Evolutionary conservation across 1,284 basidiomycete species (phyloP), one percentile per base, ranked within the genome.

Genomic region (Cutaneotrichosporon cutaneum): DNA sequence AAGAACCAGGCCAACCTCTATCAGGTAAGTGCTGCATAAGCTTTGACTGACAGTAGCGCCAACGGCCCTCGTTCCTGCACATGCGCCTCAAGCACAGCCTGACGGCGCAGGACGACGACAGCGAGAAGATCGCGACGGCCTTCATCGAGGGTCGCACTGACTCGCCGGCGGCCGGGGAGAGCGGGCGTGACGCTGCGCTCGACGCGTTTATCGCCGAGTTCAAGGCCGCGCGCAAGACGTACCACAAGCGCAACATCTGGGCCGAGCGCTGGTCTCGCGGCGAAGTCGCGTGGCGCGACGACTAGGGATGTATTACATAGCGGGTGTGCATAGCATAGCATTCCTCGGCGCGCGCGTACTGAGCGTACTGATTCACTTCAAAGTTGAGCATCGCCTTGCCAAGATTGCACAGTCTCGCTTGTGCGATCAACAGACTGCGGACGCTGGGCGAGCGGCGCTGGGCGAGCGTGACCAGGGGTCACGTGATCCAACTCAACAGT

Each of bases 191-290:
- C 56, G 72, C 70, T 44, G 68, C 76, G 10, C 84, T 94, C 24
- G 93, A 95, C 65, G 87, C 89, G 51, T 97, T 96, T 68, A 86
- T 94, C 53, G 86, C 83, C 71, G 87, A 92, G 73, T 95, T 93
- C 82, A 92, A 88, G 73, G 90, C 92, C 58, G 77, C 88, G 45
- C 81, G 93, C 68, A 93, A 91, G 80, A 83, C 85, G 18, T 95
- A 93, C 77, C 93, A 96, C 77, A 94, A 94, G 76, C 83, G 93
- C 30, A 87, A 87, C 4, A 88, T 94, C 75, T 94, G 90, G 89
- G 85, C 87, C 21, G 90, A 93, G 71, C 84, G 89, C 69, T 94
- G 92, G 90, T 82, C 86, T 1, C 83, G 86, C 32, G 90, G 90
- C 1, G 87, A 91, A 68, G 92, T 95, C 5, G 84, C 85, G 27